phyloP scores from a whole-genome alignment of 176 grass and related monocot species.

The Poa pratensis region DNA sequence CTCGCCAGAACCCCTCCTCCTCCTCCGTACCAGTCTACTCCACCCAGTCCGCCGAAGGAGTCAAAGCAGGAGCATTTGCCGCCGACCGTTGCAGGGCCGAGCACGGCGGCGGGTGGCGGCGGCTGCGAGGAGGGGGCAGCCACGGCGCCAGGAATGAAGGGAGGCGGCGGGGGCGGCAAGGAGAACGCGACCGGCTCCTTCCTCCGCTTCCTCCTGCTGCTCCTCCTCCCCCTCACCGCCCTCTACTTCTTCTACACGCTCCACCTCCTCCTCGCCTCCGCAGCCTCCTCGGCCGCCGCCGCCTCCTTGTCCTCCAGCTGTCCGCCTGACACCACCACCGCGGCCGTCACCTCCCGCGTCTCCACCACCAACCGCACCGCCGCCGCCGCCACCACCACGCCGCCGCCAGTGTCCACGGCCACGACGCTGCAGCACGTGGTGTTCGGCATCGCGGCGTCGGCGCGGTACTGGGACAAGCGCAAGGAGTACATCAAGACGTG shows the following conservation, averaged over 20 bases:
- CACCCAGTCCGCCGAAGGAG: neutral
- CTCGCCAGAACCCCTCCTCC: neutral
- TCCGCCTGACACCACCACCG: conserved; percentile 37
- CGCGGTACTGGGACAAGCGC: conserved; percentile 77
- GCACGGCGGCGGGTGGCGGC: neutral
- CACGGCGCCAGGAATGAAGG: conserved; percentile 59
- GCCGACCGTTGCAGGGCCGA: conserved; percentile 4
- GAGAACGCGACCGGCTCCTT: conserved; percentile 49
- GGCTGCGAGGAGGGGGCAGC: conserved; percentile 24
- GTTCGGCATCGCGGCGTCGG: conserved; percentile 94
- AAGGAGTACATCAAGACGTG: conserved; percentile 98
- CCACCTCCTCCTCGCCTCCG: conserved; percentile 72
- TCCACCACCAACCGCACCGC: conserved; percentile 42
- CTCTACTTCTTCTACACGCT: conserved; percentile 89
- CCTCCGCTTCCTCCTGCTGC: conserved; percentile 64
- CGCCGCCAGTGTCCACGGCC: conserved; percentile 7
- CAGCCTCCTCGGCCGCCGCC: conserved; percentile 45
- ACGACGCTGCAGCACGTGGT: conserved; percentile 92
- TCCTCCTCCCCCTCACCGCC: conserved; percentile 66
- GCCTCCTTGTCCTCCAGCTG: conserved; percentile 38
- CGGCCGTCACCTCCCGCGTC: neutral
- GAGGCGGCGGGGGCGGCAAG: conserved; percentile 48
- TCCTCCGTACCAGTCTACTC: neutral
- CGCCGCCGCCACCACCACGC: neutral
- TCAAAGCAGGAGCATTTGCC: neutral